Percentiles rank a stretch among this genome's conserved stretches.
phyloP scores from a whole-genome alignment of 352 stramenopile genomes.

The Phytophthora cactorum region DNA sequence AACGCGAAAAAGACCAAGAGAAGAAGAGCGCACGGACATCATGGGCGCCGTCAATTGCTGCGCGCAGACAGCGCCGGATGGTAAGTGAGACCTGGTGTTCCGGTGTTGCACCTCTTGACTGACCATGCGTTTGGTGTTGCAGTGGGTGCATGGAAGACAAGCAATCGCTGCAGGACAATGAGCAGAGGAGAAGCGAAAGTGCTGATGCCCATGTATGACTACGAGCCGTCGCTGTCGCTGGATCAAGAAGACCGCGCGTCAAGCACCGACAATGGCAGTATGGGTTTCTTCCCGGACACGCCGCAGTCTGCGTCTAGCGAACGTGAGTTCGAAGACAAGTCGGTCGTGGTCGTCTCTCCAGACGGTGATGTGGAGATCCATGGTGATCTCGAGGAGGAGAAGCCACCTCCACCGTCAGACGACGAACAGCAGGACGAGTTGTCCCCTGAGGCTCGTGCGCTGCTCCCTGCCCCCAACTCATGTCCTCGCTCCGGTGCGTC shows the following conservation, averaged over 20 bases:
- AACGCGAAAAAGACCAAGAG: slow-evolving; percentile 19
- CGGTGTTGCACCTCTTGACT: slow-evolving; percentile 5
- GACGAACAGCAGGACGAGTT: slow-evolving; percentile 14
- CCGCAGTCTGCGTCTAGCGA: slow-evolving; percentile 15
- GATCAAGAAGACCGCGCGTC: slow-evolving; percentile 30
- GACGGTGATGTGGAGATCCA: slow-evolving; percentile 32
- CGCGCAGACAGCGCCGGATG: slow-evolving; percentile 37
- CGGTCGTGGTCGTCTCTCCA: slow-evolving; percentile 29
- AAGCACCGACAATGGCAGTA: slow-evolving; percentile 23
- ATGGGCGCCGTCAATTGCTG: slow-evolving; percentile 50
- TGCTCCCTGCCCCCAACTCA: slow-evolving; percentile 40
- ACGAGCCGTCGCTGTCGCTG: slow-evolving; percentile 45
- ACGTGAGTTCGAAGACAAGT: slow-evolving; percentile 21
- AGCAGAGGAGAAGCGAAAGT: slow-evolving; percentile 33
- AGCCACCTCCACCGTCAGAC: background rate
- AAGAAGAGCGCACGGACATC: slow-evolving; percentile 12
- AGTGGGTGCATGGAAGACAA: slow-evolving; percentile 40
- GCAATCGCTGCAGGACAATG: slow-evolving; percentile 16
- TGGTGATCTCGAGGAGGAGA: slow-evolving; percentile 13
- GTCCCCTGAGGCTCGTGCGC: slow-evolving; percentile 22
- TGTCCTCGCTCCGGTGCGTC: slow-evolving; percentile 38
- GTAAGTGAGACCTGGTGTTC: slow-evolving; percentile 19
- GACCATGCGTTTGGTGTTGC: background rate
- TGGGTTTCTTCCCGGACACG: slow-evolving; percentile 25
- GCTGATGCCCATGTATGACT: slow-evolving; percentile 49